These are phyloP conservation scores for Claviceps cyperi DNA, from an alignment of 2,329 filamentous ascomycete genomes.

Conservation along the genomic window DNA sequence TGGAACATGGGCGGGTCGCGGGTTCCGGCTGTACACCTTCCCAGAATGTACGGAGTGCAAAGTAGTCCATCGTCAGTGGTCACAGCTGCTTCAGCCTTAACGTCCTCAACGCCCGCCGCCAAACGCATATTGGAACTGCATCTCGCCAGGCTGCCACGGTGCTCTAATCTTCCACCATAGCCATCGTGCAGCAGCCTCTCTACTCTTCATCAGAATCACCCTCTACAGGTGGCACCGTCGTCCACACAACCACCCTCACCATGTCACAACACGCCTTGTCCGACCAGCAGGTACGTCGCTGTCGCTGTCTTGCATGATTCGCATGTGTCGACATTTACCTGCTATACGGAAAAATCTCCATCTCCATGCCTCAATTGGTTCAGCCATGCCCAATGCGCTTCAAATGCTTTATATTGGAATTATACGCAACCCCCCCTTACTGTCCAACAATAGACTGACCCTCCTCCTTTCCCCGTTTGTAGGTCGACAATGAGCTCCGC, in stretches of 20 bases:
- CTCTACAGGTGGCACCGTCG: not conserved
- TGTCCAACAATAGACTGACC: not conserved
- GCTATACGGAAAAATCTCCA: conserved; percentile 8
- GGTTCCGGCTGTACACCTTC: not conserved
- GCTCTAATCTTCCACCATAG: not conserved
- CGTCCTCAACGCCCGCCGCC: conserved; percentile 3
- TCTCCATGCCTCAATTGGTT: not conserved
- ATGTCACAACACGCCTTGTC: conserved; percentile 97
- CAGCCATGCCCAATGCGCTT: not conserved
- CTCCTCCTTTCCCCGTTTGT: conserved; percentile 4
- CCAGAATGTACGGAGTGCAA: not conserved
- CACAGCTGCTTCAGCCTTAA: conserved; percentile 12
- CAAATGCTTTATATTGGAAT: no score
- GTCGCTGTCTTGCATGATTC: conserved; percentile 6
- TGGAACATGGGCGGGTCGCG: not conserved
- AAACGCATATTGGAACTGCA: conserved; percentile 3
- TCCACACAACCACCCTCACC: conserved; percentile 29
- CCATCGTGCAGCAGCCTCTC: not conserved
- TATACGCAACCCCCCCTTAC: not conserved
- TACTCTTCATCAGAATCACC: conserved; percentile 12
- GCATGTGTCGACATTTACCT: conserved; percentile 6
- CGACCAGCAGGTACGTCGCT: conserved; percentile 69
- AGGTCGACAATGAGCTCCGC: conserved; percentile 96
- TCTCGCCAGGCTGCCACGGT: not conserved
- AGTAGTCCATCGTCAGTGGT: conserved; percentile 9